Evolutionary conservation across 306 rosid genomes (phyloP), one percentile per base, ranked within the genome.

Genomic region (Mimosa pudica): DNA sequence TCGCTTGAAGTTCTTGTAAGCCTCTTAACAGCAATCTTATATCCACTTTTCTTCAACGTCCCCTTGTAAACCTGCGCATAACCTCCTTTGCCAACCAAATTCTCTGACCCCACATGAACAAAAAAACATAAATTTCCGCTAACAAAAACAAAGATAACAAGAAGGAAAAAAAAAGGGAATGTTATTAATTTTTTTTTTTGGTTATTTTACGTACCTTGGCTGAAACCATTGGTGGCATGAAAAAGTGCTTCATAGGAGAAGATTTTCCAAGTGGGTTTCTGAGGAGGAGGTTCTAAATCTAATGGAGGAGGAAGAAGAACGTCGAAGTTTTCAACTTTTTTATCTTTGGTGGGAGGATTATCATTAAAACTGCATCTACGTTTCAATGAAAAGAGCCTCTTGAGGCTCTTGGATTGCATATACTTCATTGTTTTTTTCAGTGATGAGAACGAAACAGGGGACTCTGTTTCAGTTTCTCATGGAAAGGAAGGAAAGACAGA

Each of bases 41-140:
- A 94, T 1, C 95, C 92, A 42, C 85, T 77, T 65, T 66, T 82
- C 51, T 70, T 82, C 51, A 91, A 18, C 74, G 42, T 84, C 70
- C 98, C 99, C 83, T 85, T 91, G 81, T 95, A 95, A 20, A 95
- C 96, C 81, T 93, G 97, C 0, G 99, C 98, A 77, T 90, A 91
- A 1, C 99, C 99, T 82, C 99, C 96, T 86, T 87, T 91, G 24
- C 98, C 97, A 20, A 96, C 96, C 82, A 96, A 17, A 74, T 96
- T 96, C 52, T 90, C 98, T 96, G 84, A 52, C 2, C 76, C 82
- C 81, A 73, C 69, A 62, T n/a, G 42, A 33, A 5, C 30, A 4
- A 57, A 73, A 73, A 79, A 35, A 69, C 4, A 10, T 51, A 6
- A 71, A 73, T 49, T 71, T 60, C 75, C 74, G 41, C 36, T 36